Conservation (phyloP, 2,329 filamentous ascomycete genomes). For the Xylariomycetidae sp. region DNA sequence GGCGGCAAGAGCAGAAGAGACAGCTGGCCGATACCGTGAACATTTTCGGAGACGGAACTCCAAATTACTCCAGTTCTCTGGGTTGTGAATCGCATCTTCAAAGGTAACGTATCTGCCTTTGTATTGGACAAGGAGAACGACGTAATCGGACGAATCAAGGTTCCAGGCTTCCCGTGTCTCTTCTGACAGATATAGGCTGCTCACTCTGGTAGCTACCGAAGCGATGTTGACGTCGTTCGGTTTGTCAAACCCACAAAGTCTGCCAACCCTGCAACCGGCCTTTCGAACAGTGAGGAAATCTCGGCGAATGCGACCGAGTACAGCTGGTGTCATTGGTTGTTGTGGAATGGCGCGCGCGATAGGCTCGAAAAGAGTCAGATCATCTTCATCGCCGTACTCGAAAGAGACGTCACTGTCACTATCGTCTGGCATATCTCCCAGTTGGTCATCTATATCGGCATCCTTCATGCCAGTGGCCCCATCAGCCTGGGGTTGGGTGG, state of each 20-base stretch:
- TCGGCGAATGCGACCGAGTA: slow-evolving; percentile 44
- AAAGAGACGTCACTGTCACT: slow-evolving; percentile 3
- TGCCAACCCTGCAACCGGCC: slow-evolving; percentile 65
- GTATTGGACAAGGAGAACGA: slow-evolving; percentile 67
- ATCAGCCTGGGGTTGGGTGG: slow-evolving; percentile 23
- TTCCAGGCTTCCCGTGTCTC: slow-evolving; percentile 76
- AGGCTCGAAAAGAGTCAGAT: slow-evolving; percentile 25
- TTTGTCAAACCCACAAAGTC: slow-evolving; percentile 43
- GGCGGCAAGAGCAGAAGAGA: slow-evolving; percentile 43
- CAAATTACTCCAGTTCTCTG: slow-evolving; percentile 28
- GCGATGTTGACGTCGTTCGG: slow-evolving; percentile 42
- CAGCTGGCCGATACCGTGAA: slow-evolving; percentile 63
- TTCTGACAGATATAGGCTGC: slow-evolving; percentile 65
- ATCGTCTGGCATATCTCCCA: slow-evolving; percentile 7
- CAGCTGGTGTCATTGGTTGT: too few species aligned
- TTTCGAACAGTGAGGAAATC: slow-evolving; percentile 57
- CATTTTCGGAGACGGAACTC: slow-evolving; percentile 66
- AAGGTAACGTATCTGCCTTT: slow-evolving; percentile 54
- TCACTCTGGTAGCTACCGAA: slow-evolving; percentile 62
- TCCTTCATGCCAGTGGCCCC: slow-evolving; percentile 24
- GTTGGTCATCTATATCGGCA: slow-evolving; percentile 15
- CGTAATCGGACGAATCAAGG: slow-evolving; percentile 57
- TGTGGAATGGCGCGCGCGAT: too few species aligned
- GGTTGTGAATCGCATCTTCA: slow-evolving; percentile 42
- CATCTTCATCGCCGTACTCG: slow-evolving; percentile 24